A percentile compares a stretch with the other conserved stretches of the same genome.
These are phyloP conservation scores for Phytophthora sansomeana DNA, from an alignment of 352 stramenopile genomes.

Conservation along the genomic window DNA sequence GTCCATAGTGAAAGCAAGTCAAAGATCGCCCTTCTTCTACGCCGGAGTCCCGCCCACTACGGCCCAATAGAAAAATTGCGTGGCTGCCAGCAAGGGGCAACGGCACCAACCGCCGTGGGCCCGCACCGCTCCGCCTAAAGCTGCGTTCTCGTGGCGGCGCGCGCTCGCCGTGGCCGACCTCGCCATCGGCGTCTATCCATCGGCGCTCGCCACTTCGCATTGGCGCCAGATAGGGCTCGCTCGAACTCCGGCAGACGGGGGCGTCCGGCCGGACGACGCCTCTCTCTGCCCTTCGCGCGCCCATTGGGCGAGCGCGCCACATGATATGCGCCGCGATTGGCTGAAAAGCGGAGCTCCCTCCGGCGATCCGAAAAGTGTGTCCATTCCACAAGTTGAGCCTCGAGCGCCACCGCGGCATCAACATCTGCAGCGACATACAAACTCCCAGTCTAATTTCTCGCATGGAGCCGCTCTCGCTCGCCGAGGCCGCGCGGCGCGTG, in stretches of 20 bases:
- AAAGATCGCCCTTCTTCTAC: slow-evolving; percentile 3
- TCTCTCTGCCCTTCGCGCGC: slow-evolving; percentile 17
- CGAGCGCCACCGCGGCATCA: slow-evolving; percentile 8
- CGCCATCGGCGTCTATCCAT: slow-evolving; percentile 16
- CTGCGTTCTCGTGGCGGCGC: background rate
- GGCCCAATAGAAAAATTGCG: slow-evolving; percentile 36
- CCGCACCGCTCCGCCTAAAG: background rate
- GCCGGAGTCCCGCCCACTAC: slow-evolving; percentile 31
- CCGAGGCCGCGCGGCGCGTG: slow-evolving; percentile 60
- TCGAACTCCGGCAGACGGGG: slow-evolving; percentile 40
- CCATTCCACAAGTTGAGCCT: slow-evolving; percentile 54
- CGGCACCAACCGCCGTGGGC: no score
- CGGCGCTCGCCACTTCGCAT: slow-evolving; percentile 30
- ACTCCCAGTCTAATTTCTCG: slow-evolving; percentile 33
- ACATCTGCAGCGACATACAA: slow-evolving; percentile 22
- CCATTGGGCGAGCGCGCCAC: slow-evolving; percentile 21
- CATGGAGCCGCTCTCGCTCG: slow-evolving; percentile 42
- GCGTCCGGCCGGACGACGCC: slow-evolving; percentile 1
- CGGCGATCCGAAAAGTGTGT: slow-evolving; percentile 45
- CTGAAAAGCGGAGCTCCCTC: slow-evolving; percentile 2
- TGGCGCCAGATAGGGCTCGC: slow-evolving; percentile 33
- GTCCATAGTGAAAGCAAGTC: slow-evolving; percentile 19
- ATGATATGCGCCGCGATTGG: slow-evolving; percentile 1
- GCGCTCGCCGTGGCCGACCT: background rate
- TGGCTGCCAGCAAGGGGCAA: slow-evolving; percentile 7